phyloP scores from a whole-genome alignment of 768 basidiomycete species.

The Mrakia gelida region DNA sequence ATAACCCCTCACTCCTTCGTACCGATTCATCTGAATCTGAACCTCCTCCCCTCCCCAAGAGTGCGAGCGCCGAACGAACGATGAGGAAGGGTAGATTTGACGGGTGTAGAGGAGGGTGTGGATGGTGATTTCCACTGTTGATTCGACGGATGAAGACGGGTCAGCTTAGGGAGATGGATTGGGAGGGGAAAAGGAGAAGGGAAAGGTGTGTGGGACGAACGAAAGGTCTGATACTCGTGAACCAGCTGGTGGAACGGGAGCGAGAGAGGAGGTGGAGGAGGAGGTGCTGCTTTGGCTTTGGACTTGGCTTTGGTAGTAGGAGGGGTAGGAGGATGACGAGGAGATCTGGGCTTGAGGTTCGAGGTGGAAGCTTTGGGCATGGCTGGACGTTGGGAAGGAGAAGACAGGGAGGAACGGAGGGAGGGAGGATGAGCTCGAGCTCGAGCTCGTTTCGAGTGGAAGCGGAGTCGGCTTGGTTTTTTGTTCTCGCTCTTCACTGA shows the following conservation, averaged over 20 bases:
- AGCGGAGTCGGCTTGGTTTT: no score
- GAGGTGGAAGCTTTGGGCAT: background rate
- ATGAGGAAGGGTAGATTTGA: conserved; percentile 9
- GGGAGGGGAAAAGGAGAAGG: background rate
- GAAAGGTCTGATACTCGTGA: background rate
- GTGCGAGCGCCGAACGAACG: background rate
- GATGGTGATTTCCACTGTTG: background rate
- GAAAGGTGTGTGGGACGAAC: background rate
- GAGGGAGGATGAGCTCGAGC: background rate
- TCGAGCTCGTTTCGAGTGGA: no score
- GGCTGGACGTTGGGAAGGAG: background rate
- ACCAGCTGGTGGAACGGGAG: background rate
- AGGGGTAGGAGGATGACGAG: background rate
- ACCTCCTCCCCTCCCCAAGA: background rate
- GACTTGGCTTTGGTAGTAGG: background rate
- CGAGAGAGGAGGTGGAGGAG: background rate
- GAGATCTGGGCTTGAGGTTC: background rate
- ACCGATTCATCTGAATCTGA: background rate
- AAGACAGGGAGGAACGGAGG: background rate
- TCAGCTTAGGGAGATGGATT: background rate
- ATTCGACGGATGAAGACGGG: background rate
- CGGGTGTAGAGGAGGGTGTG: conserved; percentile 9
- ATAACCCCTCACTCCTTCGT: background rate
- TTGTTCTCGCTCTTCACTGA: no score
- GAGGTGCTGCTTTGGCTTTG: background rate